Evolutionary conservation across 495 filamentous ascomycete genomes (phyloP).

Genomic region (Chaetomium fimeti): DNA sequence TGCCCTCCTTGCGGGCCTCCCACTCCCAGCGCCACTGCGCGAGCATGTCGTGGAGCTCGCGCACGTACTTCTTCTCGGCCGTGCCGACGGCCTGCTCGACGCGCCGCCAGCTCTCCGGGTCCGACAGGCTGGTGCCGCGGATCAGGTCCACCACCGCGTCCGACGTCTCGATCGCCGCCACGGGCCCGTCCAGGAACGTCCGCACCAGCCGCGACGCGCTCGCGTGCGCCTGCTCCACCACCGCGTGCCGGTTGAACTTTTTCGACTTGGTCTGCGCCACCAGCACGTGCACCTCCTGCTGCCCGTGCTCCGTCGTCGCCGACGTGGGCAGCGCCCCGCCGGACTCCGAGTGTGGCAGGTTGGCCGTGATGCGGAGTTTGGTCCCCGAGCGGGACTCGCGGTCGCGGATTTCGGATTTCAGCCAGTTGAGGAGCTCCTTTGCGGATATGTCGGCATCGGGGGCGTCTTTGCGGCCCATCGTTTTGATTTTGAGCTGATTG

Average conservation of each 20-base stretch:
- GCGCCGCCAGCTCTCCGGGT: slow-evolving; percentile 81
- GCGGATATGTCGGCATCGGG: slow-evolving; percentile 72
- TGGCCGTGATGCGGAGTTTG: slow-evolving; percentile 23
- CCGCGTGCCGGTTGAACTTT: slow-evolving; percentile 80
- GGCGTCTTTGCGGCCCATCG: slow-evolving; percentile 66
- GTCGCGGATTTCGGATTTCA: slow-evolving; percentile 80
- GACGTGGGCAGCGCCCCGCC: slow-evolving; percentile 12
- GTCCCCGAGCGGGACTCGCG: slow-evolving; percentile 44
- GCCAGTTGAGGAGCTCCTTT: slow-evolving; percentile 73
- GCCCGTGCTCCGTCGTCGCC: slow-evolving; percentile 36
- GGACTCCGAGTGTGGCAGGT: slow-evolving; percentile 23
- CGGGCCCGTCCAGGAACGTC: slow-evolving; percentile 68
- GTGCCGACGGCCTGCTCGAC: slow-evolving; percentile 76
- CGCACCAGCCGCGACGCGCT: slow-evolving; percentile 62
- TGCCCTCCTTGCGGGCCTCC: slow-evolving; percentile 48
- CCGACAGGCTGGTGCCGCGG: slow-evolving; percentile 67
- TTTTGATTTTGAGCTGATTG: slow-evolving; percentile 71
- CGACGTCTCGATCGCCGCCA: slow-evolving; percentile 83
- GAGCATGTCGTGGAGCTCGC: slow-evolving; percentile 80
- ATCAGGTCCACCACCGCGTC: slow-evolving; percentile 84
- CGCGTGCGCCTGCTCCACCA: slow-evolving; percentile 76
- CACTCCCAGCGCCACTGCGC: slow-evolving; percentile 56
- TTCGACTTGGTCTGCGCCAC: slow-evolving; percentile 78
- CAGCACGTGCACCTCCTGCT: slow-evolving; percentile 79
- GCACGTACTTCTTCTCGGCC: slow-evolving; percentile 80